Evolutionary conservation across 306 rosid species (phyloP).

Genomic region (Malus fusca): DNA sequence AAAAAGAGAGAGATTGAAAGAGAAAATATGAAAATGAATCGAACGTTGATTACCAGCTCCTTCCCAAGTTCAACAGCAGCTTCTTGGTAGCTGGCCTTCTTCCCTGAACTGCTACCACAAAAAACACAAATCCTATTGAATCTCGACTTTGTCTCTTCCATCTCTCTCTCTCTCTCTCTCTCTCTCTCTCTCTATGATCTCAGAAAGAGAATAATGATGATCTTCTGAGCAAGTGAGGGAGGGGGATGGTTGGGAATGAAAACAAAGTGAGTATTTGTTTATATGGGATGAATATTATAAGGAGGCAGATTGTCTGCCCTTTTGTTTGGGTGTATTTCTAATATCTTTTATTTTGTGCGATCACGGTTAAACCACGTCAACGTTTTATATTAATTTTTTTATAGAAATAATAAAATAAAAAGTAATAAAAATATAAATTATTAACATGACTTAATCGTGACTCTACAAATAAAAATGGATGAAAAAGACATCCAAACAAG

Average conservation of each 20-base stretch:
- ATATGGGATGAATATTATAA: constrained; percentile 2
- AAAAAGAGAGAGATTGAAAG: background rate
- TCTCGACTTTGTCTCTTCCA: constrained; percentile 80
- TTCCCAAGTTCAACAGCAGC: constrained; percentile 90
- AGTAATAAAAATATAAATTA: too few relatives aligned
- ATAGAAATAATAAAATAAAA: too few relatives aligned
- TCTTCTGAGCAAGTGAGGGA: background rate
- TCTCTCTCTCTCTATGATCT: constrained; percentile 5
- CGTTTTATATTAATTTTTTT: too few relatives aligned
- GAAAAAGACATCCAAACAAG: too few relatives aligned
- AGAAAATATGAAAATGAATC: background rate
- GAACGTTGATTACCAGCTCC: constrained; percentile 50
- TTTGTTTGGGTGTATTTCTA: too few relatives aligned
- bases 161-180: constrained; percentile 11
- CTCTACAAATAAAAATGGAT: too few relatives aligned
- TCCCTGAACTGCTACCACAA: constrained; percentile 97
- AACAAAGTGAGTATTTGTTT: constrained; percentile 25
- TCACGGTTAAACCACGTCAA: too few relatives aligned
- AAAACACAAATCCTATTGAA: constrained; percentile 89
- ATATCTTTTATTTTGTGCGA: too few relatives aligned
- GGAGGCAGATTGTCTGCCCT: too few relatives aligned
- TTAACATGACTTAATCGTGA: too few relatives aligned
- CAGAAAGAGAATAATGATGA: constrained; percentile 12
- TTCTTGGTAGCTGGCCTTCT: constrained; percentile 84
- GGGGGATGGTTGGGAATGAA: constrained; percentile 27